Base-by-base conservation (phyloP, 2,329 filamentous ascomycete species). In the Sphaerulina populicola region DNA sequence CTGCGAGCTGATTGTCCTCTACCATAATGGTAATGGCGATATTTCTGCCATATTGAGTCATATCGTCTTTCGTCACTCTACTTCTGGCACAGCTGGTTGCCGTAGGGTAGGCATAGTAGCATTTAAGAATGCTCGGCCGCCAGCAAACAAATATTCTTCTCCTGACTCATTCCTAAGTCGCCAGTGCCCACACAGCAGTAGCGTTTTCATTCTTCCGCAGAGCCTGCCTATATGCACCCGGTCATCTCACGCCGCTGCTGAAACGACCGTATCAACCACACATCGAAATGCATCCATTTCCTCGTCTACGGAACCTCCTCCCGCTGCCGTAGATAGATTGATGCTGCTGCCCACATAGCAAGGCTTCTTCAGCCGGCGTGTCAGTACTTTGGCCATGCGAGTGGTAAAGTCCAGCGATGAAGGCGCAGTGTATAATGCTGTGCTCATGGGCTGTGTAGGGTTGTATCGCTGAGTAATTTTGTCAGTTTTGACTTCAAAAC, bases 331-430 rank as follows among this genome's bases (percentile, higher is more conserved):
- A 11, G 79, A 79, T 57, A 96, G 81, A 59, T 83, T 88, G 62
- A 94, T 81, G 31, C 89, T 95, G 65, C 87, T 94, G 18, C 87
- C 87, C 14, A 97, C 87, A 67, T 96, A 97, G n/a, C 87, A 83
- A 0, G 89, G 89, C 56, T 82, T 79, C 30, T 77, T 74, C 27
- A 83, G 79, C 60, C 80, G 84, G 48, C 81, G 80, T n/a, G 86
- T 86, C 11, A 97, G 70, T 2, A 95, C 77, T 67, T 87, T 93
- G 1, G 93, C 88, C 53, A 96, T 71, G 5, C 93, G 81, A 1
- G 83, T 87, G 1, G 91, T 85, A 66, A 96, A 94, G 68, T 97
- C 93, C 42, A 94, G 69, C 7, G 85, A 91, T 4, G 80, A 75
- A 62, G 88, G 82, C 29, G 84, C 79, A 0, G 80, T 79, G 69